phyloP scores from a whole-genome alignment of 805 yeast species.

The Zygosaccharomyces bisporus region DNA sequence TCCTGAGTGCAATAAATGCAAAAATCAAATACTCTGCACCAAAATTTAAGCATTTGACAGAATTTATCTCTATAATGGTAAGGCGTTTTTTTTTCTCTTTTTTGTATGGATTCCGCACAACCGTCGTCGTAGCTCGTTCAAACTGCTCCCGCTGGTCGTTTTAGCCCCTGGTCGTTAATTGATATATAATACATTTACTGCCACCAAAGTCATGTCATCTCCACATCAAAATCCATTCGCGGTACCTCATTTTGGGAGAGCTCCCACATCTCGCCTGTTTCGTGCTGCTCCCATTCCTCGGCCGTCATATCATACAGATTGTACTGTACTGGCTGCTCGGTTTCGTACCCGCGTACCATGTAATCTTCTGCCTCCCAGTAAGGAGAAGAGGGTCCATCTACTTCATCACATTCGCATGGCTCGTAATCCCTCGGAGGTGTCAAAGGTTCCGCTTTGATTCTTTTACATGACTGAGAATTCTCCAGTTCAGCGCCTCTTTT shows the following conservation, averaged over 20 bases:
- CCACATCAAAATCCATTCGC: slow-evolving; percentile 6
- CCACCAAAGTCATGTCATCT: slow-evolving; percentile 4
- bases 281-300: slow-evolving; percentile 22
- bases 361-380: slow-evolving; percentile 31
- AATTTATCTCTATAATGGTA: background rate
- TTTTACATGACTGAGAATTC: background rate
- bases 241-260: background rate
- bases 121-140: background rate
- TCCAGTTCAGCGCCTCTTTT: slow-evolving; percentile 4
- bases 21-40: background rate
- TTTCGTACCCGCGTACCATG: slow-evolving; percentile 27
- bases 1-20: too few relatives aligned
- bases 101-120: background rate
- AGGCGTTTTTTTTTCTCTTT: background rate
- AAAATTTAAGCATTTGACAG: too few relatives aligned
- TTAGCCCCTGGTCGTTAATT: background rate
- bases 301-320: slow-evolving; percentile 25
- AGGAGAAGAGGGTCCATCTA: slow-evolving; percentile 11
- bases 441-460: slow-evolving; percentile 2
- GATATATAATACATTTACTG: slow-evolving; percentile 2
- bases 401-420: background rate
- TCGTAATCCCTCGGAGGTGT: slow-evolving; percentile 3
- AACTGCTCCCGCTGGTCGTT: background rate
- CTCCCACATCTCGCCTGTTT: background rate
- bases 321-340: slow-evolving; percentile 18